These are phyloP conservation scores for Wickerhamiella nectarea DNA, from an alignment of 805 yeast genomes.

Conservation along the genomic window DNA sequence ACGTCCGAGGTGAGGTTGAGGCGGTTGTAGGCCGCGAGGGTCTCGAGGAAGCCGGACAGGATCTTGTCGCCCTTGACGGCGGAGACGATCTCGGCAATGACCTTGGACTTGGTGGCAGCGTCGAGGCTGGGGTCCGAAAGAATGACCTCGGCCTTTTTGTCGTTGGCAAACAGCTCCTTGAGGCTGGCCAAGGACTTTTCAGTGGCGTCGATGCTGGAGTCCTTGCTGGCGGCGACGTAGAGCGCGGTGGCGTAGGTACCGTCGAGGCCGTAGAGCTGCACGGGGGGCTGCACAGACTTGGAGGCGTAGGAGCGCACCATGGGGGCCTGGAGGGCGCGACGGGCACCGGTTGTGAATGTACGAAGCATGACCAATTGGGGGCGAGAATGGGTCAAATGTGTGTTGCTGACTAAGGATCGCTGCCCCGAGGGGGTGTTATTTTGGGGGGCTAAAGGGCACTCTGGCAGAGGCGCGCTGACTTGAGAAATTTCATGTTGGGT, in stretches of 20 bases:
- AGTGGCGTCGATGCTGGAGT: conserved; percentile 59
- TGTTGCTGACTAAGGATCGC: background rate
- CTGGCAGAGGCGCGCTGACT: conserved; percentile 1
- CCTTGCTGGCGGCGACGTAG: conserved; percentile 79
- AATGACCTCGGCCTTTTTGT: conserved; percentile 46
- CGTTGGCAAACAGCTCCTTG: conserved; percentile 41
- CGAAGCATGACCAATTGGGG: background rate
- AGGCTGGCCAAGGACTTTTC: conserved; percentile 50
- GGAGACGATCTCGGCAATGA: conserved; percentile 45
- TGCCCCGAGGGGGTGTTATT: too few relatives aligned
- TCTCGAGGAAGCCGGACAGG: conserved; percentile 65
- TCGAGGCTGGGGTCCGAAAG: conserved; percentile 78
- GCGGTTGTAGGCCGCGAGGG: conserved; percentile 91
- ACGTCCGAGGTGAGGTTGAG: conserved; percentile 53
- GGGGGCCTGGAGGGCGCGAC: conserved; percentile 8
- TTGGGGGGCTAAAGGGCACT: too few relatives aligned
- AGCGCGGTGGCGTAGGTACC: conserved; percentile 96
- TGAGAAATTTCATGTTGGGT: too few relatives aligned
- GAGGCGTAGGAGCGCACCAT: conserved; percentile 35
- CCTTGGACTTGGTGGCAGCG: conserved; percentile 53
- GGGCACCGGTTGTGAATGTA: conserved; percentile 1
- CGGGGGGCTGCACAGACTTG: conserved; percentile 62
- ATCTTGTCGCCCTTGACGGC: conserved; percentile 47
- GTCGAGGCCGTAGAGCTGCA: conserved; percentile 86
- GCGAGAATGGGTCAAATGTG: background rate